Evolutionary conservation across 306 rosid species (phyloP).

Genomic region (Acacia melanoxylon): DNA sequence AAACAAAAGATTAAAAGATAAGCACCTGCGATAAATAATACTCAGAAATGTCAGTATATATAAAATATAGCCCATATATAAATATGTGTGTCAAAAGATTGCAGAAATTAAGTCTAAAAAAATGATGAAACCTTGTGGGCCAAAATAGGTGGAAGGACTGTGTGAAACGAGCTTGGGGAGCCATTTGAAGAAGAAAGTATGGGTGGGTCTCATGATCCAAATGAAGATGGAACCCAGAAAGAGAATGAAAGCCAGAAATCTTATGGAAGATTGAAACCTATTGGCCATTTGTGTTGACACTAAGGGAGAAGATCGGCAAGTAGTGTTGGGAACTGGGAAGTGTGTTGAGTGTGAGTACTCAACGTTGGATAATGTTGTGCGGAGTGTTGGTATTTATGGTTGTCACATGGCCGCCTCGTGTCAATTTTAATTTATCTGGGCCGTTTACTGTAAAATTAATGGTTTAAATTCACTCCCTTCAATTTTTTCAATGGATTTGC

Average conservation of each 20-base stretch:
- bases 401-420: background rate
- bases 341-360: background rate
- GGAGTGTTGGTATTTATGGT: slow-evolving; percentile 29
- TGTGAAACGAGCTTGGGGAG: slow-evolving; percentile 25
- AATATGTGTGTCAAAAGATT: background rate
- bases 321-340: background rate
- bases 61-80: background rate
- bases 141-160: slow-evolving; percentile 45
- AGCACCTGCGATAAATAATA: slow-evolving; percentile 39
- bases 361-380: background rate
- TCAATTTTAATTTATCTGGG: background rate
- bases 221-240: slow-evolving; percentile 47
- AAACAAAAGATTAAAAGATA: slow-evolving; percentile 47
- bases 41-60: background rate
- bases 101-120: background rate
- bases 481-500: background rate
- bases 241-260: slow-evolving; percentile 38
- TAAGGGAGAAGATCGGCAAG: background rate
- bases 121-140: slow-evolving; percentile 48
- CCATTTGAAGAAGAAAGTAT: slow-evolving; percentile 44
- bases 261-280: slow-evolving; percentile 34
- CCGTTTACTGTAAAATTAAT: background rate
- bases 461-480: background rate
- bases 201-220: slow-evolving; percentile 67
- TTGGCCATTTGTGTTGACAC: background rate